Conservation (phyloP, 75 land plant species). For the Ceratopteris richardii region DNA sequence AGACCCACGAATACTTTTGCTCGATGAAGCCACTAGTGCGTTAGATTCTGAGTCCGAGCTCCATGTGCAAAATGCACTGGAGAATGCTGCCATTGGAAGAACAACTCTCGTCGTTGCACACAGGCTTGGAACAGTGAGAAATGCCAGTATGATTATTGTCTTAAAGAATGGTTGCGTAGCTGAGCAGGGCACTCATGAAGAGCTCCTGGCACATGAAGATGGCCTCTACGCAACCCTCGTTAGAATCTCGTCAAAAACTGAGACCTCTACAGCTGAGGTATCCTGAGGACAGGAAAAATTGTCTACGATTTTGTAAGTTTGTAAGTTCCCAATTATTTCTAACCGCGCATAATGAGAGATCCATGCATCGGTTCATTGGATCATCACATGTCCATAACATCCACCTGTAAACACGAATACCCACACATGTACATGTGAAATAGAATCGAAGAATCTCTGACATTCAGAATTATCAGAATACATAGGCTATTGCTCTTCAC, state of each 20-base stretch:
- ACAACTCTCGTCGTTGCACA: conserved; percentile 97
- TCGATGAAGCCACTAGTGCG: conserved; percentile 92
- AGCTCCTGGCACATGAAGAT: conserved; percentile 45
- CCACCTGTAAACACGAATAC: too few relatives aligned
- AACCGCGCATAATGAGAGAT: too few relatives aligned
- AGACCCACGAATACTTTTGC: conserved; percentile 83
- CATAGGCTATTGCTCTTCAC: too few relatives aligned
- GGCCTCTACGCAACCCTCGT: conserved; percentile 85
- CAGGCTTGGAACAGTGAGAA: conserved; percentile 91
- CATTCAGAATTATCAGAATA: too few relatives aligned
- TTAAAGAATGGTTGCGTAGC: conserved; percentile 58
- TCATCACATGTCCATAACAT: too few relatives aligned
- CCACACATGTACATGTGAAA: too few relatives aligned
- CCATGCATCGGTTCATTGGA: too few relatives aligned
- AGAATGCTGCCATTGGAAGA: conserved; percentile 18
- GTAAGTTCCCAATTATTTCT: too few relatives aligned
- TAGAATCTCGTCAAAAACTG: conserved; percentile 19
- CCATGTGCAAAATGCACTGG: conserved; percentile 94
- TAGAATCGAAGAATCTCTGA: too few relatives aligned
- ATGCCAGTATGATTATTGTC: conserved; percentile 81
- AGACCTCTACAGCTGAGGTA: too few relatives aligned
- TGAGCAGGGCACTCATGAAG: conserved; percentile 76
- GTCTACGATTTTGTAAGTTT: too few relatives aligned
- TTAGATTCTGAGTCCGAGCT: conserved; percentile 89
- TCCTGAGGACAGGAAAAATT: too few relatives aligned